Conservation (phyloP, 169 alveolate genomes). For the Plasmodium inui region DNA sequence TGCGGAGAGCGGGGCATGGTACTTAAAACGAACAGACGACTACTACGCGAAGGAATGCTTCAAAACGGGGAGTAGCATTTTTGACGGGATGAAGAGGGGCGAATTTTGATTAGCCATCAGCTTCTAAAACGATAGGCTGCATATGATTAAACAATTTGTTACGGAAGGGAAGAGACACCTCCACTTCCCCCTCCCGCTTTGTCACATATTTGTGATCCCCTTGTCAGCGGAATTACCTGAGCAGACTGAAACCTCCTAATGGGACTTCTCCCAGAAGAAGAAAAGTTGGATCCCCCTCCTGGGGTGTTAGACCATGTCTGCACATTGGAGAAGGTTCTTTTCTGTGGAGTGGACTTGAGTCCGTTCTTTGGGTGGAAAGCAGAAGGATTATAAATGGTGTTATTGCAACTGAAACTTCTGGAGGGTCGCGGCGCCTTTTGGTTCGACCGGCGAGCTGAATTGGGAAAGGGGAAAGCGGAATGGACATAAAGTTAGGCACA, state of each 20-base stretch:
- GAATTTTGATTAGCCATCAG: neutral
- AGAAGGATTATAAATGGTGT: neutral
- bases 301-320: neutral
- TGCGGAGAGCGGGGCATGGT: neutral
- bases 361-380: neutral
- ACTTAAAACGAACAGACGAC: neutral
- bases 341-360: neutral
- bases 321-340: neutral
- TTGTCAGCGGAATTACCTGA: constrained; percentile 7
- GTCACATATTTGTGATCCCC: neutral
- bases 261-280: neutral
- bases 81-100: neutral
- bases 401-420: constrained; percentile 6
- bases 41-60: neutral
- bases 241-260: constrained; percentile 3
- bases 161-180: neutral
- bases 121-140: neutral
- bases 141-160: neutral
- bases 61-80: neutral
- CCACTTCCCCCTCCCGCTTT: neutral
- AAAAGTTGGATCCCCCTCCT: neutral
- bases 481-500: neutral
- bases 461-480: neutral
- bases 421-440: neutral
- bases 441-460: neutral